phyloP scores from a whole-genome alignment of 345 rosid species.

The Gynandropsis gynandra region DNA sequence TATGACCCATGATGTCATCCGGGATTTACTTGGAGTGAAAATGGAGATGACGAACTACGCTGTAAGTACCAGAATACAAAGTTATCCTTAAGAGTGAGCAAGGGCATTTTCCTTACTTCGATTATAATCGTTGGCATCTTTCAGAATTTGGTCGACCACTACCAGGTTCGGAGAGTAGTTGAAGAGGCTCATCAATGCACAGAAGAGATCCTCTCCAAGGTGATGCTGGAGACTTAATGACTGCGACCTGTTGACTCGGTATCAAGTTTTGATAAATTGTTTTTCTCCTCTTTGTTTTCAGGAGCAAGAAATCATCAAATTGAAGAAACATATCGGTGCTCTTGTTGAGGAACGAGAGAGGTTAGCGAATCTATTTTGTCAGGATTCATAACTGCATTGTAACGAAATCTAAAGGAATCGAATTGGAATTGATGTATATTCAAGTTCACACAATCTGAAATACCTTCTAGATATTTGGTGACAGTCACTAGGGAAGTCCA shows the following conservation, averaged over 20 bases:
- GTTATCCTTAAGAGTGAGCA: not conserved
- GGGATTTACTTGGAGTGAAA: slow-evolving; percentile 85
- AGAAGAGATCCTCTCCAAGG: slow-evolving; percentile 67
- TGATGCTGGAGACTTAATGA: slow-evolving; percentile 13
- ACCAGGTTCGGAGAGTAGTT: slow-evolving; percentile 55
- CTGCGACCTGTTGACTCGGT: slow-evolving; percentile 11
- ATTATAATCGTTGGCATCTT: slow-evolving; percentile 13
- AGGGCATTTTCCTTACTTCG: slow-evolving; percentile 8
- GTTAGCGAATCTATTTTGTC: slow-evolving; percentile 30
- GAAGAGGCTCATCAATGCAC: slow-evolving; percentile 61
- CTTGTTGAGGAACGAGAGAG: slow-evolving; percentile 66
- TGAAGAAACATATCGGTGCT: slow-evolving; percentile 46
- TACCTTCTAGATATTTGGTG: not conserved
- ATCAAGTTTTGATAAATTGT: slow-evolving; percentile 7
- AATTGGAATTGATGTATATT: too few relatives aligned
- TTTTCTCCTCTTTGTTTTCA: slow-evolving; percentile 15
- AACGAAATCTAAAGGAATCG: too few relatives aligned
- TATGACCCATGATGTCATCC: slow-evolving; percentile 95
- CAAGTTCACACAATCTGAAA: not conserved
- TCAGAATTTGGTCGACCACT: slow-evolving; percentile 75
- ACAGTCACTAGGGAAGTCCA: not conserved
- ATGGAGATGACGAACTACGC: slow-evolving; percentile 85
- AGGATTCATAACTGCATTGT: slow-evolving; percentile 2
- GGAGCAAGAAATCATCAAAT: slow-evolving; percentile 61
- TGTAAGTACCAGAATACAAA: slow-evolving; percentile 34